Base-by-base conservation (phyloP, 345 rosid species). In the Raphanus sativus region DNA sequence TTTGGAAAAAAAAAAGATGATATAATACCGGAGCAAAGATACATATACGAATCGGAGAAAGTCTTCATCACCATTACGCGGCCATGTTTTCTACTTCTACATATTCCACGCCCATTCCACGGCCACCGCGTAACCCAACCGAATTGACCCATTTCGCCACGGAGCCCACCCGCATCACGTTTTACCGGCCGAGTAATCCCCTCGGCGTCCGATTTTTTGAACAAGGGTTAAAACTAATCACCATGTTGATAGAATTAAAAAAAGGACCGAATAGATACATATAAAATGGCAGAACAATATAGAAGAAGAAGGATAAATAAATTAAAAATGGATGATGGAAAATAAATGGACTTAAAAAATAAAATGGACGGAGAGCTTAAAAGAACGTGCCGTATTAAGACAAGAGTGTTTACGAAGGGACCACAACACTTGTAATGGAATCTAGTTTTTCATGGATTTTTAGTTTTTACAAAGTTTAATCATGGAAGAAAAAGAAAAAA, bases 321-420 rank as follows among this genome's bases (percentile, higher is more conserved):
- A 58, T 11, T n/a, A 65, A 4, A 36, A 55, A 67, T 58, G 73
- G 62, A 62, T 25, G 62, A 69, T 61, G 67, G 38, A 62, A 52
- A 76, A 50, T 21, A 62, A 62, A 25, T 59, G 1, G 56, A 66
- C 60, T 4, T 26, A 77, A 13, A 40, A 40, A 40, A 4, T 26
- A 77, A 69, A 64, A 64, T 77, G 65, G 77, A 78, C 58, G 69
- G 77, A 60, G 73, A 67, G 64, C 74, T 32, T 66, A 60, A 67
- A 71, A 78, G 73, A 78, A 45, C 65, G 77, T 78, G 69, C 73
- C 81, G 77, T 78, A 72, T 67, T 50, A 73, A 78, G 77, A 45
- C 15, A 30, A 21, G 56, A 48, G 73, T 48, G 54, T 33, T 62
- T 21, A 2, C 61, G 28, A 45, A 48, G 73, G 45, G 65, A 2